A percentile compares a stretch with the other conserved stretches of the same genome.
Evolutionary conservation across 2,329 filamentous ascomycete genomes (phyloP).

Genomic region (Tolypocladium sp.): DNA sequence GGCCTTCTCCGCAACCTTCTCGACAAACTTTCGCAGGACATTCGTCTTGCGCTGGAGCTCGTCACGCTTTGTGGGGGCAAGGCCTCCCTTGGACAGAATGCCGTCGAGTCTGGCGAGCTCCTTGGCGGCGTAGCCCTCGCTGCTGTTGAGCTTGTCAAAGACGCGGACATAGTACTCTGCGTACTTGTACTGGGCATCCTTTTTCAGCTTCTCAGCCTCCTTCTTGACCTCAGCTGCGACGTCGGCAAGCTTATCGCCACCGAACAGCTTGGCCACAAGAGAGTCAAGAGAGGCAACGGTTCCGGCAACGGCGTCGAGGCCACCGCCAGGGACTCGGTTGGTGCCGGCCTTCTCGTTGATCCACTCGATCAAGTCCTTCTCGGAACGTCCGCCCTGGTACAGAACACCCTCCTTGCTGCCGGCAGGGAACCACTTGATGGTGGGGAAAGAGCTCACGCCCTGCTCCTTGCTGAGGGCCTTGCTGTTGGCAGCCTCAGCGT

Average conservation of each 20-base stretch:
- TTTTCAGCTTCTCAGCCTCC: slow-evolving; percentile 56
- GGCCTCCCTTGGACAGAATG: slow-evolving; percentile 76
- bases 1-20: slow-evolving; percentile 44
- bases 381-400: slow-evolving; percentile 69
- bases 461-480: slow-evolving; percentile 70
- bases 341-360: slow-evolving; percentile 86
- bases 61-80: slow-evolving; percentile 79
- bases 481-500: slow-evolving; percentile 79
- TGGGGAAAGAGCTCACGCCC: slow-evolving; percentile 81
- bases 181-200: slow-evolving; percentile 59
- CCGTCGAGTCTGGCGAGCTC: slow-evolving; percentile 73
- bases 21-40: slow-evolving; percentile 70
- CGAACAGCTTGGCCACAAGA: slow-evolving; percentile 65
- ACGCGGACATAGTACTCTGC: slow-evolving; percentile 92
- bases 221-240: slow-evolving; percentile 65
- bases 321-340: slow-evolving; percentile 72
- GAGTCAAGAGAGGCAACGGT: slow-evolving; percentile 72
- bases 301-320: slow-evolving; percentile 69
- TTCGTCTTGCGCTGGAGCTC: slow-evolving; percentile 82
- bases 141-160: slow-evolving; percentile 73
- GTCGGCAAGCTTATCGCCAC: slow-evolving; percentile 51
- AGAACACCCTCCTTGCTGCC: slow-evolving; percentile 62
- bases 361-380: slow-evolving; percentile 69
- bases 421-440: slow-evolving; percentile 94
- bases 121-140: slow-evolving; percentile 72